Evolutionary conservation across 2,329 filamentous ascomycete species (phyloP), one percentile per base, ranked within the genome.

Genomic region (Fusarium kyushuense): DNA sequence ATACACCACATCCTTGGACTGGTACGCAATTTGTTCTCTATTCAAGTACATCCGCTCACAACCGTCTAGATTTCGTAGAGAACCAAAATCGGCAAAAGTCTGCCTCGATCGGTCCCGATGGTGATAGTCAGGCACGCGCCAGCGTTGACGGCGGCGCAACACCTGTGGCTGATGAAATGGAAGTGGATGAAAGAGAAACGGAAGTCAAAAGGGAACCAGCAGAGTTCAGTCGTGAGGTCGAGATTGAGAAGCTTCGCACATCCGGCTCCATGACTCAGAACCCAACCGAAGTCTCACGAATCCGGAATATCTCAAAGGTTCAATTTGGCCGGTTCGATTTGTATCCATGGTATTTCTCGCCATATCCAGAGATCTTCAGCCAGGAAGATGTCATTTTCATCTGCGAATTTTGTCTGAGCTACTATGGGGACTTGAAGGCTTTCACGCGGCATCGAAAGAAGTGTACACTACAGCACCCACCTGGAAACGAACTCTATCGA

Each of bases 231-330:
- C 88, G 92, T 49, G 92, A 97, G 77, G 92, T 96, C 69, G 96
- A 99, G 78, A 97, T 98, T 58, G 96, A 99, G 78, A 97, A 97
- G 77, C 85, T 99, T 12, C 90, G 96, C 40, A 97, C 94, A 5
- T 92, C 93, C 25, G 96, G 96, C 32, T 97, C 94, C 64, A 98
- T 99, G 96, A 99, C 96, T 13, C 96, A 99, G 77, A 98, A 98
- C 70, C 96, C 97, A 58, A 94, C 95, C 14, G 96, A 99, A 76
- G 94, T 99, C 64, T 95, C 95, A 25, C 91, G 96, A 54, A 97
- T 99, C 56, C 91, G 96, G 75, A 99, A 99, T 76, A 89, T 99
- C 70, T 93, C 92, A 55, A 94, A 92, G 71, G 90, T 99, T 5
- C 95, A 98, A 77, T 98, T 99, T 84, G 96, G 96, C 43, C 89